Evolutionary conservation across 139 green algal genomes (phyloP).

Genomic region (Parachlorella kessleri): DNA sequence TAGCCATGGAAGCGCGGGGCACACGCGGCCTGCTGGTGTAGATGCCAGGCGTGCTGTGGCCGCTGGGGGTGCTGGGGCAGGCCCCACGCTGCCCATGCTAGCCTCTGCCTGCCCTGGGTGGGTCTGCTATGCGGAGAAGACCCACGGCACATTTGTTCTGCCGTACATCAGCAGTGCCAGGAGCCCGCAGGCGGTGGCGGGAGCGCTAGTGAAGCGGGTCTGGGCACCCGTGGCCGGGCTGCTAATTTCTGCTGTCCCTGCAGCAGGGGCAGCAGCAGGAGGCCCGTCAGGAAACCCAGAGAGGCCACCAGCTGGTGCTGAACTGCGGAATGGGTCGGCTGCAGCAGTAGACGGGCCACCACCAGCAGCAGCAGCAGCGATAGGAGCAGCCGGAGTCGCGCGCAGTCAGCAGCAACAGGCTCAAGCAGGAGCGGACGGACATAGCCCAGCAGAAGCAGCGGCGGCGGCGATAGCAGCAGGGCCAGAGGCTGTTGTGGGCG

Average conservation of each 20-base stretch:
- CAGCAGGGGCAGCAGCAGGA: too few relatives aligned
- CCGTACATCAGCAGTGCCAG: constrained; percentile 80
- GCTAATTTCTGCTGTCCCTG: too few relatives aligned
- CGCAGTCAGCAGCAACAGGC: background rate
- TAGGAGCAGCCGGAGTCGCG: too few relatives aligned
- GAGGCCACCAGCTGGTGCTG: too few relatives aligned
- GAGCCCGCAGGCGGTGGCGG: constrained; percentile 91
- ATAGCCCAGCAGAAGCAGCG: too few relatives aligned
- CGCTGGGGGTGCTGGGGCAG: too few relatives aligned
- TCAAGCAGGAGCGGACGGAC: background rate
- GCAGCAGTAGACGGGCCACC: too few relatives aligned
- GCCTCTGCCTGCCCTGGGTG: constrained; percentile 94
- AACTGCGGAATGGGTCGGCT: too few relatives aligned
- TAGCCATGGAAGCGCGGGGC: background rate
- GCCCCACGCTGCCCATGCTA: constrained; percentile 76
- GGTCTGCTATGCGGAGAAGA: constrained; percentile 99
- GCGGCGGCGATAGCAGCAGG: too few relatives aligned
- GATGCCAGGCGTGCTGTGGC: too few relatives aligned
- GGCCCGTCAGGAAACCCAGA: background rate
- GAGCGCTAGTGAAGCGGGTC: constrained; percentile 85
- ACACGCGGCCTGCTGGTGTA: background rate
- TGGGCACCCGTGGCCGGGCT: constrained; percentile 37
- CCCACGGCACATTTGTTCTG: constrained; percentile 83
- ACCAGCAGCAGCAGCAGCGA: background rate
- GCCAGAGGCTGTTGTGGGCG: too few relatives aligned